phyloP scores from a whole-genome alignment of 1,139 yeast genomes.

The Williopsis jadinii region DNA sequence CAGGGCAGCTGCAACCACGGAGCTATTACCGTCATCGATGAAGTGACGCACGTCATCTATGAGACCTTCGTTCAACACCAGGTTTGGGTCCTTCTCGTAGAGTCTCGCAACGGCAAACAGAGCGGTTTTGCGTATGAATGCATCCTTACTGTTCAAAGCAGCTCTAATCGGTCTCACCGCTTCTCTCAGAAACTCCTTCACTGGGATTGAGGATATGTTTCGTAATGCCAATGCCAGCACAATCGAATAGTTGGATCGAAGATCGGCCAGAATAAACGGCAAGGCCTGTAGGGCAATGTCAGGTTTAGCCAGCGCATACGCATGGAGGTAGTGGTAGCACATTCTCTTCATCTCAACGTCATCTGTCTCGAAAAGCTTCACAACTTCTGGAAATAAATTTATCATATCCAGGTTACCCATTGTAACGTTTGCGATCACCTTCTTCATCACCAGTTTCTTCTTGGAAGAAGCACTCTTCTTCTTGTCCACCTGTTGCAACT shows the following conservation, averaged over 20 bases:
- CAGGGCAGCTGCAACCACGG: slow-evolving; percentile 67
- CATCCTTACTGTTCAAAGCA: slow-evolving; percentile 44
- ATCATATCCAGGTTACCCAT: slow-evolving; percentile 77
- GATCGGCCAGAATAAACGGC: slow-evolving; percentile 49
- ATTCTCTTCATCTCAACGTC: slow-evolving; percentile 72
- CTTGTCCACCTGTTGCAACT: slow-evolving; percentile 27
- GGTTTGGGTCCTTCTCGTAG: slow-evolving; percentile 47
- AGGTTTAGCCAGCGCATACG: slow-evolving; percentile 56
- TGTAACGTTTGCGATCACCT: slow-evolving; percentile 76
- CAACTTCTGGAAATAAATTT: slow-evolving; percentile 57
- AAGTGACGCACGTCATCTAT: slow-evolving; percentile 51
- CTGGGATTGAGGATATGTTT: slow-evolving; percentile 55
- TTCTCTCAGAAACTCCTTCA: slow-evolving; percentile 44
- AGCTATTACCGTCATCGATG: slow-evolving; percentile 46
- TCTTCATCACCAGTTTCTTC: slow-evolving; percentile 59
- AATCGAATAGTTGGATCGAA: slow-evolving; percentile 33
- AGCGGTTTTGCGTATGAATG: slow-evolving; percentile 62
- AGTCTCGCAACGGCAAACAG: slow-evolving; percentile 65
- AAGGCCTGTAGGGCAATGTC: slow-evolving; percentile 49
- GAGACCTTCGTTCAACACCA: slow-evolving; percentile 40
- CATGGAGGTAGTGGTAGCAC: slow-evolving; percentile 52
- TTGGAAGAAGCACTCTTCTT: slow-evolving; percentile 31
- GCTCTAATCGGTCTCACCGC: slow-evolving; percentile 31
- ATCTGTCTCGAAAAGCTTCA: slow-evolving; percentile 50
- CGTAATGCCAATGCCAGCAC: slow-evolving; percentile 52